Evolutionary conservation across 352 stramenopile species (phyloP).

Genomic region (Halophytophthora batemanensis): DNA sequence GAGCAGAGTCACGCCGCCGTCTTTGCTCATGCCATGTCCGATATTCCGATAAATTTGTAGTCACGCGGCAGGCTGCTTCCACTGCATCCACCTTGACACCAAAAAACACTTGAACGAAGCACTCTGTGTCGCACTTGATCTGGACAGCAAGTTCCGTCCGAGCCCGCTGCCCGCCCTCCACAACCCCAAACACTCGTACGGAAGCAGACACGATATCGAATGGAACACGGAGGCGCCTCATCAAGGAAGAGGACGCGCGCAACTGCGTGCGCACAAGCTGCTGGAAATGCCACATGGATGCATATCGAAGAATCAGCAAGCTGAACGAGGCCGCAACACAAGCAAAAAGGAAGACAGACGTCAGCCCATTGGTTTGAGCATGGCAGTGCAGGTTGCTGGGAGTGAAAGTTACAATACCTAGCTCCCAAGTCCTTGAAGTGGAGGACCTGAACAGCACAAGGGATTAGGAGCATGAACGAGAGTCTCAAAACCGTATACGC

Average conservation of each 20-base stretch:
- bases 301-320: constrained; percentile 42
- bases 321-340: constrained; percentile 13
- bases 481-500: not conserved
- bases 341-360: not conserved
- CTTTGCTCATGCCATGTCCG: constrained; percentile 2
- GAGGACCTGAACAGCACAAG: constrained; percentile 11
- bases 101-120: constrained; percentile 35
- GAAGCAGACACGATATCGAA: constrained; percentile 44
- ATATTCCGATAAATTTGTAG: constrained; percentile 2
- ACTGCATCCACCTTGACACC: constrained; percentile 25
- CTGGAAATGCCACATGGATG: constrained; percentile 65
- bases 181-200: constrained; percentile 15
- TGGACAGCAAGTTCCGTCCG: constrained; percentile 21
- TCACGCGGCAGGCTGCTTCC: constrained; percentile 4
- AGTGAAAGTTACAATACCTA: constrained; percentile 14
- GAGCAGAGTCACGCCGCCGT: not conserved
- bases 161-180: not conserved
- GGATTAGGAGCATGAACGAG: not conserved
- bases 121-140: constrained; percentile 20
- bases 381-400: not conserved
- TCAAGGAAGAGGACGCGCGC: constrained; percentile 27
- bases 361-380: not conserved
- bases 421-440: constrained; percentile 27
- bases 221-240: constrained; percentile 39
- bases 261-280: constrained; percentile 52